phyloP scores from a whole-genome alignment of 1,139 yeast genomes.

The Blastobotrys malaysiensis region DNA sequence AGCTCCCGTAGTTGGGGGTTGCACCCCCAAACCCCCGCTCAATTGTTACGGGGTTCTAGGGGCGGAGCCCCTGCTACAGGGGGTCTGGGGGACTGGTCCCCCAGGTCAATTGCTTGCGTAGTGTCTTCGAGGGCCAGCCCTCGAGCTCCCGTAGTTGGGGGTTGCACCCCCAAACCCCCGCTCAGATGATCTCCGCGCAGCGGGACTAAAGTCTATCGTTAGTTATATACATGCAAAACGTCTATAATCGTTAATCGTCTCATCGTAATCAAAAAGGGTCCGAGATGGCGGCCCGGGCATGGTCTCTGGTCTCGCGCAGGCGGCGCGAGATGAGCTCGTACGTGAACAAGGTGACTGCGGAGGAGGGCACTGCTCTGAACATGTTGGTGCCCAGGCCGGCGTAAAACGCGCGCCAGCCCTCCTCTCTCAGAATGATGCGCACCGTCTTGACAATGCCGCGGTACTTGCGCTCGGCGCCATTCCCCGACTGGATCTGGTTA shows the following conservation, averaged over 20 bases:
- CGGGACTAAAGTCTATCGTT: neutral
- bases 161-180: neutral
- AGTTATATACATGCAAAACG: neutral
- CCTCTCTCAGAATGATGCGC: conserved; percentile 52
- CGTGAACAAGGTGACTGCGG: conserved; percentile 90
- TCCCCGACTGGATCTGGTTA: conserved; percentile 53
- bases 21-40: no score
- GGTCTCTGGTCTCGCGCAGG: conserved; percentile 28
- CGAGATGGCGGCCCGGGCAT: neutral
- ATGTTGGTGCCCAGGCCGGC: conserved; percentile 85
- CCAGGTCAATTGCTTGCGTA: no score
- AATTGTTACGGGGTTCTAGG: no score
- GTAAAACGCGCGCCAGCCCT: conserved; percentile 80
- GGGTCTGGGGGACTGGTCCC: no score
- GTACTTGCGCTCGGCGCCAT: conserved; percentile 24
- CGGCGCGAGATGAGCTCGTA: conserved; percentile 78
- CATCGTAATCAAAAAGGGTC: neutral
- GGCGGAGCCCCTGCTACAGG: no score
- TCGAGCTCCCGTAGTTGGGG: no score
- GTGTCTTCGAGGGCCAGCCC: no score
- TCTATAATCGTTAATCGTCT: neutral
- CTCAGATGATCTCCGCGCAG: no score
- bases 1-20: no score
- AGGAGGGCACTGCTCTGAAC: conserved; percentile 89
- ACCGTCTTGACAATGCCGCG: conserved; percentile 43